These are phyloP conservation scores for Lumnitzera racemosa DNA, from an alignment of 345 rosid genomes.

Conservation along the genomic window DNA sequence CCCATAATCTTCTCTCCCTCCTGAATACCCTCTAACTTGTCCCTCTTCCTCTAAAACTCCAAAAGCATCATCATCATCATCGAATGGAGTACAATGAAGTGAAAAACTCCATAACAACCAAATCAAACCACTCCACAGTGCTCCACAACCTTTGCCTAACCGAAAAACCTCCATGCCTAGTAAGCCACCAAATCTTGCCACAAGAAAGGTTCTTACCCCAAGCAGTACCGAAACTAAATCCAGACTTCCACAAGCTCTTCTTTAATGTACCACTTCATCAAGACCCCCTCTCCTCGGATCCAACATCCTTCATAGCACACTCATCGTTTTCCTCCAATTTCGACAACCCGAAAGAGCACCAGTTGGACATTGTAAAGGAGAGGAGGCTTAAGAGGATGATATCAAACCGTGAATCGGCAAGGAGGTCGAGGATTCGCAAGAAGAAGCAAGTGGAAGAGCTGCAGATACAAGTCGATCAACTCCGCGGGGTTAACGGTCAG, in stretches of 20 bases:
- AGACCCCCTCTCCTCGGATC: slow-evolving; percentile 16
- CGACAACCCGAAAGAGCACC: slow-evolving; percentile 21
- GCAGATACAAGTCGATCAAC: slow-evolving; percentile 55
- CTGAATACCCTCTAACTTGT: too few relatives aligned
- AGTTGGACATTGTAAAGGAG: slow-evolving; percentile 24
- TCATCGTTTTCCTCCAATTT: slow-evolving; percentile 3
- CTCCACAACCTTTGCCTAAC: not conserved
- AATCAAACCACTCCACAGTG: not conserved
- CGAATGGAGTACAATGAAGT: not conserved
- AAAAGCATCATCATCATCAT: too few relatives aligned
- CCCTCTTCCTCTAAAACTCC: too few relatives aligned
- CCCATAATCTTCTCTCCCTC: too few relatives aligned
- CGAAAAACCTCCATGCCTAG: slow-evolving; percentile 1
- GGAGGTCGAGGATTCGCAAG: slow-evolving; percentile 62
- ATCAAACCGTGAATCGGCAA: slow-evolving; percentile 76
- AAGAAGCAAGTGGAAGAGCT: slow-evolving; percentile 75
- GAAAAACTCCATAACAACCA: not conserved
- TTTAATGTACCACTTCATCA: too few relatives aligned
- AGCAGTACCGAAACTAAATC: not conserved
- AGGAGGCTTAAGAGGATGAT: slow-evolving; percentile 59
- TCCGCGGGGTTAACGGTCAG: slow-evolving; percentile 43
- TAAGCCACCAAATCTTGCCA: not conserved
- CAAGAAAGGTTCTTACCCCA: not conserved
- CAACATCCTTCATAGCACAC: slow-evolving; percentile 9
- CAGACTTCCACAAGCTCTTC: too few relatives aligned